Evolutionary conservation across 1,284 basidiomycete species (phyloP), one percentile per base, ranked within the genome.

Genomic region (Coriolopsis trogii): DNA sequence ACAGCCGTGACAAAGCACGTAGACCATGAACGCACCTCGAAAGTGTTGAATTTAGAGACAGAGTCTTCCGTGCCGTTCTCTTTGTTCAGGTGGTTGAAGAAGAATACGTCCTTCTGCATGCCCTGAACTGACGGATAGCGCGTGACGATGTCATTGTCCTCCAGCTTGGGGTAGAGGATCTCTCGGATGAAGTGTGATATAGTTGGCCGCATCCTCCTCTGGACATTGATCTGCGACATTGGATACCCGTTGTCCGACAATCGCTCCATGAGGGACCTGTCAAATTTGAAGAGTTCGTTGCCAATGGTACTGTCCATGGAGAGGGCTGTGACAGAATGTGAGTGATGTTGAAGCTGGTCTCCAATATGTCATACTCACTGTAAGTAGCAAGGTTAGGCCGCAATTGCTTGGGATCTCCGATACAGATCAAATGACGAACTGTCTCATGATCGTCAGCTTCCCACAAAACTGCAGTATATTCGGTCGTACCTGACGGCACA

Each of bases 311-410:
- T 74, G 25, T 79, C 75, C 59, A 73, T 68, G 3, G 77, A 74
- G 4, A 78, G 55, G 5, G 67, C 75, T 75, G 48, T 8, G 3
- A 28, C 1, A 10, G 26, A 40, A 21, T 46, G 13, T n/a, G 2
- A 20, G 26, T 18, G n/a, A n/a, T n/a, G n/a, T n/a, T n/a, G n/a
- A n/a, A n/a, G n/a, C n/a, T n/a, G n/a, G n/a, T n/a, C n/a, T n/a
- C n/a, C n/a, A n/a, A n/a, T n/a, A 16, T 1, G 20, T 16, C 12
- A 7, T 6, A 25, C 80, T 23, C 53, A 89, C 88, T 63, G 53
- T 78, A 89, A 13, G 79, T 85, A 38, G 82, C 83, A 36, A 90
- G 58, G 0, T 73, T 87, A 0, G 87, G 87, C 2, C 86, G 77
- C 1, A 90, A 73, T 67, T 90, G 88, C 4, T 79, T 72, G 1